Evolutionary conservation across 192 early-diverging fungal genomes (phyloP).

Genomic region (Backusella westeae): DNA sequence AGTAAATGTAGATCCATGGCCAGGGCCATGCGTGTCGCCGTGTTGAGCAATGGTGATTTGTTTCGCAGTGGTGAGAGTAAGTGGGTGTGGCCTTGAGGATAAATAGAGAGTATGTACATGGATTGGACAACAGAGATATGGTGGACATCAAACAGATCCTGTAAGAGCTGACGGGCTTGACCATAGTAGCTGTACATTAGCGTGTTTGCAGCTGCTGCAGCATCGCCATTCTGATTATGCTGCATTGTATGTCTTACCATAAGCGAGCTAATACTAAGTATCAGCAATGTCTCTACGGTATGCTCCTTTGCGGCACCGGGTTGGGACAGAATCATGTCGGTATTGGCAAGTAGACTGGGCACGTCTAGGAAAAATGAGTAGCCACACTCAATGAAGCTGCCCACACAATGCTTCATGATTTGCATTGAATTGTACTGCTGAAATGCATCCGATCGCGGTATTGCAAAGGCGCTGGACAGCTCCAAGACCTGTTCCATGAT

Average conservation of each 20-base stretch:
- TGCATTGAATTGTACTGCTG: constrained; percentile 23
- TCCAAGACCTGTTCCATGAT: neutral
- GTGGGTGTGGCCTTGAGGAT: constrained; percentile 15
- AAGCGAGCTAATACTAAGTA: constrained; percentile 24
- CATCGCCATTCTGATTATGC: constrained; percentile 12
- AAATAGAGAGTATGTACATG: constrained; percentile 27
- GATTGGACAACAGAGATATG: constrained; percentile 26
- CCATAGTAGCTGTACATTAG: constrained; percentile 22
- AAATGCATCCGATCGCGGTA: neutral
- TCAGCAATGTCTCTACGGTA: constrained; percentile 14
- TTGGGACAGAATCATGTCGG: neutral
- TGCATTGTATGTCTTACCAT: constrained; percentile 25
- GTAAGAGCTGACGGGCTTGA: constrained; percentile 19
- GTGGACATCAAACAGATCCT: constrained; percentile 29
- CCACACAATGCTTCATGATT: constrained; percentile 31
- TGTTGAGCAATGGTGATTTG: neutral
- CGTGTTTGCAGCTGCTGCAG: neutral
- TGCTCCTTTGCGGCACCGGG: constrained; percentile 9
- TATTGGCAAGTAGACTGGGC: constrained; percentile 6
- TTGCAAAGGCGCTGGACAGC: neutral
- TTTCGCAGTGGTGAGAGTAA: constrained; percentile 6
- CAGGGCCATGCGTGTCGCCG: constrained; percentile 15
- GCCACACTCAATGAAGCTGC: constrained; percentile 22
- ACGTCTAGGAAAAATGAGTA: constrained; percentile 20
- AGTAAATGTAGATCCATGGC: constrained; percentile 21